Conservation (phyloP, 345 rosid genomes). For the Lagerstroemia speciosa region DNA sequence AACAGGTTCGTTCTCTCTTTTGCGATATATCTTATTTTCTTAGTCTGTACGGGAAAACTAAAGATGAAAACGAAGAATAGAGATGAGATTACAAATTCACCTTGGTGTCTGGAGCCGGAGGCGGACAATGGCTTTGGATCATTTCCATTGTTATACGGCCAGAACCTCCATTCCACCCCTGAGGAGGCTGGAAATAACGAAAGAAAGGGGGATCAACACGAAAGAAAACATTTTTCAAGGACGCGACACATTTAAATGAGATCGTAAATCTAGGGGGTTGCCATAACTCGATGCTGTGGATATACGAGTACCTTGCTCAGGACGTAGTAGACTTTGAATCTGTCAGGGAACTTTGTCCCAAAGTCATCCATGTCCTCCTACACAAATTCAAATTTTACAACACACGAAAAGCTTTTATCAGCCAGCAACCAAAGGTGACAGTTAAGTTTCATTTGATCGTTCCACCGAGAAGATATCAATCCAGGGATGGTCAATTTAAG, state of each 20-base stretch:
- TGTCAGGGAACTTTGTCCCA: conserved; percentile 19
- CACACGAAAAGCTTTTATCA: neutral
- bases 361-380: conserved; percentile 38
- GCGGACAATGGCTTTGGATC: conserved; percentile 33
- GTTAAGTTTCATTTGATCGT: neutral
- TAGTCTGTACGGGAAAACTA: neutral
- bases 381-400: neutral
- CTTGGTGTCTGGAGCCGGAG: conserved; percentile 30
- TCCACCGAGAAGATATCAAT: neutral
- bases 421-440: neutral
- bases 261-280: neutral
- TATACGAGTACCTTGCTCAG: conserved; percentile 24
- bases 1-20: too few species aligned
- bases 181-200: conserved; percentile 20
- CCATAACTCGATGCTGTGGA: neutral
- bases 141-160: conserved; percentile 34
- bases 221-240: too few species aligned
- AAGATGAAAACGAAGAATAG: neutral
- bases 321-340: conserved; percentile 35
- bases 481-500: neutral
- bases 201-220: neutral
- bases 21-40: too few species aligned
- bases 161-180: conserved; percentile 32
- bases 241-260: neutral
- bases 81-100: conserved; percentile 1